phyloP scores from a whole-genome alignment of 352 stramenopile genomes.

The Pythium plurisporium region DNA sequence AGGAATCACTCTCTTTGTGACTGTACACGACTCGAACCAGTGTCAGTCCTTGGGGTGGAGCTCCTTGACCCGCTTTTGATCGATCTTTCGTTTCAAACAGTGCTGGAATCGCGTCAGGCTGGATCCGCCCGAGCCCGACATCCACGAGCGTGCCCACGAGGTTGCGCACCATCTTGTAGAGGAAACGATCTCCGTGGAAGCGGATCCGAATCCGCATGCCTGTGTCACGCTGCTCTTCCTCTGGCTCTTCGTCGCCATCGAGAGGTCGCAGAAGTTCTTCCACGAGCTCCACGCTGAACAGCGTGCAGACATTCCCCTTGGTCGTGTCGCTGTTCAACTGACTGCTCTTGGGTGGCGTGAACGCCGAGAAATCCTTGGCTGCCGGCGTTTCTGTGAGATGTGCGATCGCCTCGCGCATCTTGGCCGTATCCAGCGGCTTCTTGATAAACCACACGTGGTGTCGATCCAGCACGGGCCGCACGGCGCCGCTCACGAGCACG shows the following conservation, averaged over 20 bases:
- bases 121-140: slow-evolving; percentile 49
- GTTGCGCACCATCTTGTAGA: slow-evolving; percentile 86
- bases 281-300: slow-evolving; percentile 37
- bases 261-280: slow-evolving; percentile 12
- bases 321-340: slow-evolving; percentile 24
- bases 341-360: slow-evolving; percentile 49
- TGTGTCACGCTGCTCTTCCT: slow-evolving; percentile 16
- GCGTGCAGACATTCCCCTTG: slow-evolving; percentile 48
- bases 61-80: slow-evolving; percentile 51
- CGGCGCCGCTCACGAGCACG: slow-evolving; percentile 35
- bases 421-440: slow-evolving; percentile 44
- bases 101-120: slow-evolving; percentile 31
- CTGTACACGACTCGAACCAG: slow-evolving; percentile 27
- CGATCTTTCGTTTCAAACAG: slow-evolving; percentile 55
- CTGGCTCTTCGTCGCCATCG: slow-evolving; percentile 9
- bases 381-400: slow-evolving; percentile 26
- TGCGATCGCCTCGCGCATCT: slow-evolving; percentile 42
- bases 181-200: slow-evolving; percentile 68
- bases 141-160: slow-evolving; percentile 78
- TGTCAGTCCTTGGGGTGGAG: slow-evolving; percentile 61
- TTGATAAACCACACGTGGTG: slow-evolving; percentile 56
- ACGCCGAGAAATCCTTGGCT: slow-evolving; percentile 63
- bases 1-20: not conserved
- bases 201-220: slow-evolving; percentile 35
- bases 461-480: slow-evolving; percentile 49